phyloP scores from a whole-genome alignment of 2,329 filamentous ascomycete genomes.

The Pseudogymnoascus sp. region DNA sequence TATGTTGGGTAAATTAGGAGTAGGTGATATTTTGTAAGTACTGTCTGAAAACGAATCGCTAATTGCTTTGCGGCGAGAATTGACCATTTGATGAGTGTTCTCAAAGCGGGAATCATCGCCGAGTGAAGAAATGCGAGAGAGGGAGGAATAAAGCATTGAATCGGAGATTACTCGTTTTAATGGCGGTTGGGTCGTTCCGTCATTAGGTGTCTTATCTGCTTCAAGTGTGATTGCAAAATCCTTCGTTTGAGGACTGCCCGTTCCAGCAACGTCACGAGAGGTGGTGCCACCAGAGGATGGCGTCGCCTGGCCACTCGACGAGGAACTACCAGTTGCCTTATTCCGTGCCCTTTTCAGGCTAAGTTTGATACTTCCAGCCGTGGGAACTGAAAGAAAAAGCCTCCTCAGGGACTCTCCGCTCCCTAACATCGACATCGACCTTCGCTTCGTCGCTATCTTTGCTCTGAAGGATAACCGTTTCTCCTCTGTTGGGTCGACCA shows the following conservation, averaged over 20 bases:
- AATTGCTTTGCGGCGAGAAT: constrained; percentile 82
- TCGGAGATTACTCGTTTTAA: constrained; percentile 62
- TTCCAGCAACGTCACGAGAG: not conserved
- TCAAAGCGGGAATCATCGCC: constrained; percentile 77
- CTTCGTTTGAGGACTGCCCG: not conserved
- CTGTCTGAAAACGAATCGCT: constrained; percentile 81
- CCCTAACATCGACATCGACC: constrained; percentile 41
- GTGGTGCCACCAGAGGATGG: not conserved
- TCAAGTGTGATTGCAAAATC: not conserved
- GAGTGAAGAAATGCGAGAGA: constrained; percentile 72
- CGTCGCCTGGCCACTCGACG: not conserved
- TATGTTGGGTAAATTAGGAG: constrained; percentile 44
- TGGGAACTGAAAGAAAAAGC: constrained; percentile 32
- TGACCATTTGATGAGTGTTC: constrained; percentile 74
- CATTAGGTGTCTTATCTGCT: not conserved
- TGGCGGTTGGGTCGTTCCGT: not conserved
- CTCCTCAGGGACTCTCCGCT: constrained; percentile 49
- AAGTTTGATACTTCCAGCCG: not conserved
- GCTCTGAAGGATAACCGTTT: constrained; percentile 24
- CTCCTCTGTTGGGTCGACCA: constrained; percentile 26
- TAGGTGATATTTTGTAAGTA: constrained; percentile 60
- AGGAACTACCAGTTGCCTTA: not conserved
- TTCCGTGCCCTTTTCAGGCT: not conserved
- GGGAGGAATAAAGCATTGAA: constrained; percentile 64
- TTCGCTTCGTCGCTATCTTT: constrained; percentile 30